Conservation (phyloP, 2,329 filamentous ascomycete species). For the Cyphellophora attinorum region DNA sequence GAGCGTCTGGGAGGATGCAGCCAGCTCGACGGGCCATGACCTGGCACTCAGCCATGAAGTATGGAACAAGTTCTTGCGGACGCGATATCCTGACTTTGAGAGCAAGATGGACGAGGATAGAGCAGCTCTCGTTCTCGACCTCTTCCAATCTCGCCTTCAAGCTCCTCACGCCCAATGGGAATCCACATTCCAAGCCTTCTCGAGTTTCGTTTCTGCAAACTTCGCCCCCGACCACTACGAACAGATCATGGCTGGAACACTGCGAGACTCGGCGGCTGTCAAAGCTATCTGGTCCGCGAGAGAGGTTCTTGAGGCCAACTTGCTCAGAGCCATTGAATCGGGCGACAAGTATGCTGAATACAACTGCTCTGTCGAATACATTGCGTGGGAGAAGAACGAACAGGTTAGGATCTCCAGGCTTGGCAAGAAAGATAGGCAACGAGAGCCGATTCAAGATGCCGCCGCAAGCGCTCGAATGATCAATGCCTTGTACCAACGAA, state of each 20-base stretch:
- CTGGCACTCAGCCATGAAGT: conserved; percentile 52
- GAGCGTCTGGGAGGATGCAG: conserved; percentile 46
- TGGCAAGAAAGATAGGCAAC: conserved; percentile 35
- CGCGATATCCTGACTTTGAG: conserved; percentile 44
- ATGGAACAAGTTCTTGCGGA: conserved; percentile 52
- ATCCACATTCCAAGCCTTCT: conserved; percentile 49
- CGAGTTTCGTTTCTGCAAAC: conserved; percentile 49
- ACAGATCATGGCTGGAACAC: conserved; percentile 47
- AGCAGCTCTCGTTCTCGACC: conserved; percentile 36
- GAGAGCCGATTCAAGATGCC: conserved; percentile 8
- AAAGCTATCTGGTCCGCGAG: conserved; percentile 45
- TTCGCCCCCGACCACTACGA: conserved; percentile 39
- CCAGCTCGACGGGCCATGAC: conserved; percentile 49
- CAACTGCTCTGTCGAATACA: conserved; percentile 53
- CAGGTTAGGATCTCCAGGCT: conserved; percentile 32
- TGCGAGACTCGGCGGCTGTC: conserved; percentile 40
- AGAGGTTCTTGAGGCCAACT: conserved; percentile 43
- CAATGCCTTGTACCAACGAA: conserved; percentile 65
- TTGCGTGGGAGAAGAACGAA: conserved; percentile 69
- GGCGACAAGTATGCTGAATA: conserved; percentile 45
- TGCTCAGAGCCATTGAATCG: conserved; percentile 42
- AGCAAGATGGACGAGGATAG: conserved; percentile 38
- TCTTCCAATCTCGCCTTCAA: conserved; percentile 46
- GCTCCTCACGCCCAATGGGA: conserved; percentile 52
- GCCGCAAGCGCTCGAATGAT: conserved; percentile 45